Conservation (phyloP, 1,284 basidiomycete genomes). For the Sporisorium reilianum region DNA sequence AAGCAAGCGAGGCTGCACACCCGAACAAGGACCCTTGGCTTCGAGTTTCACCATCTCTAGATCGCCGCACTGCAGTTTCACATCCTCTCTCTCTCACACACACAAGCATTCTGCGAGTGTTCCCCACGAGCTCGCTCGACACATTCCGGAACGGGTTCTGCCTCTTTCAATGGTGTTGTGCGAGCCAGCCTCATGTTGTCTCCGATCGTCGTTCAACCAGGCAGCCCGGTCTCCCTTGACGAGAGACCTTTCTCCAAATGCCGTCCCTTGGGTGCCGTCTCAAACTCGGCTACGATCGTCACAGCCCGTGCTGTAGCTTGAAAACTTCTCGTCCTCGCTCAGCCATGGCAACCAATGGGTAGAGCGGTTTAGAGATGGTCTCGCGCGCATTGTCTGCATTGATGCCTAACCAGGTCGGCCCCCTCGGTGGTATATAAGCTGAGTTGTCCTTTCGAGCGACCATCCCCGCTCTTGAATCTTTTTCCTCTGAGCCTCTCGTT, state of each 20-base stretch:
- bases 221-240: slow-evolving; percentile 8
- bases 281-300: not conserved
- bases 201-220: slow-evolving; percentile 17
- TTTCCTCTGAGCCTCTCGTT: not conserved
- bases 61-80: slow-evolving; percentile 3
- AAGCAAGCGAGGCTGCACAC: slow-evolving; percentile 6
- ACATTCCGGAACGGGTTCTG: slow-evolving; percentile 1
- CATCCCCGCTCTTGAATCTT: not conserved
- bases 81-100: not conserved
- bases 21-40: slow-evolving; percentile 3
- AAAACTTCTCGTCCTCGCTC: not conserved
- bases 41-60: not conserved
- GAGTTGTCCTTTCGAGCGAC: not conserved
- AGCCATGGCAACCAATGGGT: not conserved
- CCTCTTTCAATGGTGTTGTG: not conserved
- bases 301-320: not conserved
- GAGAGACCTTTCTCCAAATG: slow-evolving; percentile 12
- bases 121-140: not conserved
- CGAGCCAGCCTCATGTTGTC: slow-evolving; percentile 17
- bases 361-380: not conserved
- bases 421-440: slow-evolving; percentile 5
- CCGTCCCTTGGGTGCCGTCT: not conserved
- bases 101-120: slow-evolving; percentile 1
- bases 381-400: slow-evolving; percentile 1
- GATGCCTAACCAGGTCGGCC: not conserved